Conservation (phyloP, 129 eudicot genomes). For the Artemisia argyi region DNA sequence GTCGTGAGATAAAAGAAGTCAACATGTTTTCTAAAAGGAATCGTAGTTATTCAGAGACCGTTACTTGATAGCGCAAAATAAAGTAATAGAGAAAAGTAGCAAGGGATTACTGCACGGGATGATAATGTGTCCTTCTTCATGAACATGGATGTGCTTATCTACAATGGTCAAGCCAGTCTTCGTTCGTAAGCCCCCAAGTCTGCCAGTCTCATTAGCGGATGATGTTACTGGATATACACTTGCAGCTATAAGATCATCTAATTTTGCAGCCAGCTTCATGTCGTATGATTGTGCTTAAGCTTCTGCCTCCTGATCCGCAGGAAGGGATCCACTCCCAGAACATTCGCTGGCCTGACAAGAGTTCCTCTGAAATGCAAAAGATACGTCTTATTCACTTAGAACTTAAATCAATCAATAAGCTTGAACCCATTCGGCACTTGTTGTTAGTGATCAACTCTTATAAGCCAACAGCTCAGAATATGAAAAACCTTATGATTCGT, state of each 20-base stretch:
- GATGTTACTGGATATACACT: constrained; percentile 33
- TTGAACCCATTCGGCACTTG: too few relatives aligned
- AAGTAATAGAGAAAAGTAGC: constrained; percentile 14
- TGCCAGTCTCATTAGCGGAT: constrained; percentile 27
- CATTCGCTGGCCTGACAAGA: constrained; percentile 35
- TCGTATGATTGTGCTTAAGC: constrained; percentile 25
- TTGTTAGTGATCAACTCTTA: background rate
- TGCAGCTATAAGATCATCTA: constrained; percentile 67
- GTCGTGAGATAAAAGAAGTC: too few relatives aligned
- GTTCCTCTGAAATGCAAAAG: constrained; percentile 36
- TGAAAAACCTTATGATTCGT: too few relatives aligned
- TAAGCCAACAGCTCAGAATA: too few relatives aligned
- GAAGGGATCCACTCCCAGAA: constrained; percentile 45
- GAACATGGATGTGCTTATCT: constrained; percentile 56
- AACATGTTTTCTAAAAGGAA: too few relatives aligned
- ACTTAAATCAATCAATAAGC: too few relatives aligned
- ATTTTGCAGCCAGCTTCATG: constrained; percentile 41
- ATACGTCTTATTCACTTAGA: constrained; percentile 1
- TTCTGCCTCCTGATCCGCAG: constrained; percentile 29
- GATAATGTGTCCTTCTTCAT: constrained; percentile 68
- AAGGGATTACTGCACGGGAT: constrained; percentile 59
- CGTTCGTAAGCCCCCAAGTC: constrained; percentile 22
- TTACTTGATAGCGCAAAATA: constrained; percentile 16
- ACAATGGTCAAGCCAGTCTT: constrained; percentile 30
- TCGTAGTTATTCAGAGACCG: constrained; percentile 1